A percentile compares a stretch with the other conserved stretches of the same genome.
Evolutionary conservation across 331 rosid species (phyloP).

Genomic region (Spiraea crenata): DNA sequence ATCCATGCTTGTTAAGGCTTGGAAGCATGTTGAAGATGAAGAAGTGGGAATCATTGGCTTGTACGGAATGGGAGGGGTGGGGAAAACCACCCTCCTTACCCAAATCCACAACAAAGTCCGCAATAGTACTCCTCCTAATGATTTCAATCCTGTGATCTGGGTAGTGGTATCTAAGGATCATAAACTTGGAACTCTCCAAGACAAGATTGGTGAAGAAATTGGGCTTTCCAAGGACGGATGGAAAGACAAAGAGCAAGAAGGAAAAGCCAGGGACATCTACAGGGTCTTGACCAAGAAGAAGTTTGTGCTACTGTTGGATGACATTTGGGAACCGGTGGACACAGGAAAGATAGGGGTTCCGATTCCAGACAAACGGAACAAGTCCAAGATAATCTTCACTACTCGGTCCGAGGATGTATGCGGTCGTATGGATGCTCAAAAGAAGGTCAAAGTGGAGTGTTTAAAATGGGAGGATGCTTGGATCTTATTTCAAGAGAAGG

Average conservation of each 20-base stretch:
- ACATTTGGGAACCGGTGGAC: slow-evolving; percentile 23
- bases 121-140: too few relatives aligned
- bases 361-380: neutral
- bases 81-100: too few relatives aligned
- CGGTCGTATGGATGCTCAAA: slow-evolving; percentile 4
- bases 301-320: slow-evolving; percentile 26
- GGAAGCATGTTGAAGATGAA: too few relatives aligned
- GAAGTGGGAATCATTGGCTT: too few relatives aligned
- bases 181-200: neutral
- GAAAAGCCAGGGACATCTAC: slow-evolving; percentile 4
- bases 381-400: slow-evolving; percentile 28
- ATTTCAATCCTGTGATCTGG: too few relatives aligned
- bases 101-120: too few relatives aligned
- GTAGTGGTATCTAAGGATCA: slow-evolving; percentile 7
- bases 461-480: neutral
- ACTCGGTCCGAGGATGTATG: slow-evolving; percentile 13
- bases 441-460: neutral
- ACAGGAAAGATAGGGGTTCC: slow-evolving; percentile 19
- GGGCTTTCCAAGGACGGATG: neutral
- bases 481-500: slow-evolving; percentile 17
- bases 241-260: neutral
- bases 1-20: too few relatives aligned
- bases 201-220: neutral
- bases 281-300: neutral
- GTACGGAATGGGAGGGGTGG: too few relatives aligned